phyloP scores from a whole-genome alignment of 495 filamentous ascomycete genomes.

The Aspergillus taichungensis region DNA sequence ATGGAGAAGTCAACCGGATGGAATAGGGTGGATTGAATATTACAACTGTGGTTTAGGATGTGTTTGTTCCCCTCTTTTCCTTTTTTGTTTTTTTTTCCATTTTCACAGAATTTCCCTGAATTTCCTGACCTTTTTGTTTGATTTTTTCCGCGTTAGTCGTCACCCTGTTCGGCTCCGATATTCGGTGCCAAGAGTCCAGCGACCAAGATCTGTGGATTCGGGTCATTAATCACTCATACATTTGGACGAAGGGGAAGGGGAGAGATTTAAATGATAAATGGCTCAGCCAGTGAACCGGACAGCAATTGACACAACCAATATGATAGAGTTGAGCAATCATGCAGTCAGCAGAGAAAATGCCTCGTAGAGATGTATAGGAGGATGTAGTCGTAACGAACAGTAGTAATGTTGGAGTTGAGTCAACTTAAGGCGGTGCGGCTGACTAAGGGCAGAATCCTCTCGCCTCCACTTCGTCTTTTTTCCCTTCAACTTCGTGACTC shows the following conservation, averaged over 20 bases:
- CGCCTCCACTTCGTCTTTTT: neutral
- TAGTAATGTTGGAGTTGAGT: too few species aligned
- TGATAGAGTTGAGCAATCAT: too few species aligned
- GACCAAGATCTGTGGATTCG: neutral
- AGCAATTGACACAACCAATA: neutral
- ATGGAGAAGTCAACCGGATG: neutral
- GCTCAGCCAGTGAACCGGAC: neutral
- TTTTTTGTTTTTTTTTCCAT: too few species aligned
- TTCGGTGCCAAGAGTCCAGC: slow-evolving; percentile 12
- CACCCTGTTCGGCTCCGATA: slow-evolving; percentile 14
- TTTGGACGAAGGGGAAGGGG: too few species aligned
- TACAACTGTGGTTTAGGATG: neutral
- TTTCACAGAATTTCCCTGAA: too few species aligned
- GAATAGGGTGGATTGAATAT: neutral
- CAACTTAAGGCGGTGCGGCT: neutral
- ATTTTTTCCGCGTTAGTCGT: neutral
- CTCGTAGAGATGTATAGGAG: too few species aligned
- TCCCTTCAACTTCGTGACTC: neutral
- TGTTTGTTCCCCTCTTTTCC: neutral
- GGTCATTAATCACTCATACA: too few species aligned
- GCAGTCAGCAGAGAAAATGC: too few species aligned
- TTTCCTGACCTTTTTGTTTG: too few species aligned
- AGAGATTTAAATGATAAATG: neutral
- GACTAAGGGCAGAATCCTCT: neutral
- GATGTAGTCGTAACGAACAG: too few species aligned